These are phyloP conservation scores for Solanum raphanifolium DNA, from an alignment of 257 asterid genomes.

Conservation along the genomic window DNA sequence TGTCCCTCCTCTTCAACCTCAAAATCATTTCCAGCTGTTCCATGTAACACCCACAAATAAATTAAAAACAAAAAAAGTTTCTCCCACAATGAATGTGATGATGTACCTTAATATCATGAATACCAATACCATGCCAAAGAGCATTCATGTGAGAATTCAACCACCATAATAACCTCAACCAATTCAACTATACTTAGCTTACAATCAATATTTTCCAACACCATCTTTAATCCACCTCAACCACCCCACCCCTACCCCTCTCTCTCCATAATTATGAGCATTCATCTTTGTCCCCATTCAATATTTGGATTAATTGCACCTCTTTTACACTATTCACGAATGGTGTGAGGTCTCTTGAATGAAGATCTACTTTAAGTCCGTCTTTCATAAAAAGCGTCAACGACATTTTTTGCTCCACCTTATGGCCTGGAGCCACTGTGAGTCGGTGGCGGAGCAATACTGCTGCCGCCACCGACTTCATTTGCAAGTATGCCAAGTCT, in stretches of 20 bases:
- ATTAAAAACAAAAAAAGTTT: neutral
- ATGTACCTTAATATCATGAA: neutral
- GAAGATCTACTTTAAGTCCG: slow-evolving; percentile 57
- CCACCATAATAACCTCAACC: neutral
- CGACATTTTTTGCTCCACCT: slow-evolving; percentile 89
- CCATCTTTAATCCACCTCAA: slow-evolving; percentile 30
- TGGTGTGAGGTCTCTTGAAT: slow-evolving; percentile 35
- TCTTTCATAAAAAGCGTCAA: slow-evolving; percentile 77
- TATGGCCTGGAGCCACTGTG: slow-evolving; percentile 38
- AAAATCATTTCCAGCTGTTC: neutral
- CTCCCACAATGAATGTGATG: slow-evolving; percentile 7
- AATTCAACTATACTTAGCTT: neutral
- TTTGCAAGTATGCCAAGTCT: slow-evolving; percentile 77
- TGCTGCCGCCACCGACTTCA: slow-evolving; percentile 88
- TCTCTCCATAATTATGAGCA: neutral
- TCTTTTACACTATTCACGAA: slow-evolving; percentile 15
- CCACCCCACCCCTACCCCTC: slow-evolving; percentile 17
- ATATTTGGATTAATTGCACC: neutral
- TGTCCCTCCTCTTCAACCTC: neutral
- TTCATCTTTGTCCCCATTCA: neutral
- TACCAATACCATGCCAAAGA: neutral
- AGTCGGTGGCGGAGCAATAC: slow-evolving; percentile 72
- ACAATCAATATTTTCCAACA: neutral
- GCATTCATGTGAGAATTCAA: slow-evolving; percentile 5
- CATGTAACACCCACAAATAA: neutral